These are phyloP conservation scores for Pyrrhoderma lamaoense DNA, from an alignment of 1,284 basidiomycete genomes.

Conservation along the genomic window DNA sequence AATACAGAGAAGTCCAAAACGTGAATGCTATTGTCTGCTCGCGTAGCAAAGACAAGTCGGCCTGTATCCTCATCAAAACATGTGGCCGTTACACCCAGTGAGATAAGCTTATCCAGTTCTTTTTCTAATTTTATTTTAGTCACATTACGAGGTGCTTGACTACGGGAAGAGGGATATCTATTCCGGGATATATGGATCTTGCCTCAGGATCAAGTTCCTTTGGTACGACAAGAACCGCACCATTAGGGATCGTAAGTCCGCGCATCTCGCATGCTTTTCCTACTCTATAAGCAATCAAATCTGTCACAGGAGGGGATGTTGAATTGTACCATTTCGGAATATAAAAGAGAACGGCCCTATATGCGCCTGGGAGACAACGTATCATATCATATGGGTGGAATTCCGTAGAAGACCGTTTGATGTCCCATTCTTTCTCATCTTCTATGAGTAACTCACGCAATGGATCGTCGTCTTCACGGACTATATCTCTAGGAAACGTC, in stretches of 20 bases:
- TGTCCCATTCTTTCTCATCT: too few species aligned
- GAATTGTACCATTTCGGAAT: constrained; percentile 20
- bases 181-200: not conserved
- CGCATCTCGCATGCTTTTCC: too few species aligned
- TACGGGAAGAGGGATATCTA: too few species aligned
- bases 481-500: too few species aligned
- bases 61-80: constrained; percentile 41
- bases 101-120: too few species aligned
- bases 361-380: constrained; percentile 39
- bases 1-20: constrained; percentile 35
- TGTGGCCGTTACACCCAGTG: constrained; percentile 26
- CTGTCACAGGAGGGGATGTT: constrained; percentile 12
- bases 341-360: constrained; percentile 43
- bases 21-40: constrained; percentile 24
- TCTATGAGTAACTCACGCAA: too few species aligned
- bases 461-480: too few species aligned
- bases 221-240: too few species aligned
- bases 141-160: too few species aligned
- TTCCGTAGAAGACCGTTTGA: too few species aligned
- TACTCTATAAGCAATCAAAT: constrained; percentile 17
- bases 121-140: too few species aligned
- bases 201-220: not conserved
- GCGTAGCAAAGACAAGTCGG: constrained; percentile 31
- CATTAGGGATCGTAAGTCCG: too few species aligned
- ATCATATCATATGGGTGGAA: not conserved